A percentile compares a stretch with the other conserved stretches of the same genome.
Evolutionary conservation across 805 yeast species (phyloP).

Genomic region (Hemisphaericaspora nanyangensis): DNA sequence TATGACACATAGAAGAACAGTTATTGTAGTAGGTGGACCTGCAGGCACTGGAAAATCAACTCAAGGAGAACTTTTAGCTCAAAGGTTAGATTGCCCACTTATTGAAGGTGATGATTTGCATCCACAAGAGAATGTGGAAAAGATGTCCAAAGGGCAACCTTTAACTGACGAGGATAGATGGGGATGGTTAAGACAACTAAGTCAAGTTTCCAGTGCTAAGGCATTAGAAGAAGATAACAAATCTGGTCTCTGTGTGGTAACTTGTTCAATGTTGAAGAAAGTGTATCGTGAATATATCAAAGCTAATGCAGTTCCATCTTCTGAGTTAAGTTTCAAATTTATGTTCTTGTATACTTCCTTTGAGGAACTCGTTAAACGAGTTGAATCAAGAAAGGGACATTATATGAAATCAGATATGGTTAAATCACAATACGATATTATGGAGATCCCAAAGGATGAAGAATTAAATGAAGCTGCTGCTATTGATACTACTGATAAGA

Average conservation of each 20-base stretch:
- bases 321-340: constrained; percentile 46
- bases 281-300: constrained; percentile 65
- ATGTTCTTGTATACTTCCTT: constrained; percentile 64
- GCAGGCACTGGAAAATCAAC: constrained; percentile 96
- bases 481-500: constrained; percentile 31
- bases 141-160: constrained; percentile 81
- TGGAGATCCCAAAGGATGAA: constrained; percentile 61
- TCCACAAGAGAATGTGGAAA: constrained; percentile 64
- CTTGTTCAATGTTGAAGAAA: constrained; percentile 84
- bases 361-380: constrained; percentile 59
- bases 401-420: constrained; percentile 88
- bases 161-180: constrained; percentile 87
- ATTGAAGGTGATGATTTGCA: constrained; percentile 87
- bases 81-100: constrained; percentile 48
- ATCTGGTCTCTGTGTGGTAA: constrained; percentile 46
- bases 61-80: constrained; percentile 52
- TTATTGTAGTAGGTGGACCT: constrained; percentile 84
- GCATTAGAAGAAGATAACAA: constrained; percentile 24
- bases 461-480: constrained; percentile 36
- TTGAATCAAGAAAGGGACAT: constrained; percentile 64
- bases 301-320: constrained; percentile 21
- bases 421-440: constrained; percentile 66
- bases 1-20: constrained; percentile 17
- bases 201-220: constrained; percentile 35
- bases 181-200: constrained; percentile 73